Evolutionary conservation across 345 rosid species (phyloP).

Genomic region (Aegle marmelos): DNA sequence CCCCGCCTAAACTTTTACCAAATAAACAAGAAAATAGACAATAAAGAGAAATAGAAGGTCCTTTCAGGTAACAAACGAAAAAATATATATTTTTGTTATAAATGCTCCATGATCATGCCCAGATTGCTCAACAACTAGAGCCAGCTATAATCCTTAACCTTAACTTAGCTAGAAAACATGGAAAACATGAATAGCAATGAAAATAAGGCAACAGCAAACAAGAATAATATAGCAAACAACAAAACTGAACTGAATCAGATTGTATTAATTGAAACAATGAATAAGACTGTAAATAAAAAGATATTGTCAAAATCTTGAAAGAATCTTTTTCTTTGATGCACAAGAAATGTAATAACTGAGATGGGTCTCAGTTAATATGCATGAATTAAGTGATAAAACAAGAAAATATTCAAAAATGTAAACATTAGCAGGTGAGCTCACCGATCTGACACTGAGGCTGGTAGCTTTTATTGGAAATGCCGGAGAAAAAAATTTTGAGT

Average conservation of each 20-base stretch:
- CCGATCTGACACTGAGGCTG: constrained; percentile 38
- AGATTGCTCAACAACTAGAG: constrained; percentile 24
- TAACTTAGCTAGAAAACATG: constrained; percentile 8
- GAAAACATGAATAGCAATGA: constrained; percentile 15
- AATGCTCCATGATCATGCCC: constrained; percentile 28
- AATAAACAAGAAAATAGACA: neutral
- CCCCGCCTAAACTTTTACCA: constrained; percentile 8
- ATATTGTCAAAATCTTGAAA: constrained; percentile 15
- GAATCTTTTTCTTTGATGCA: constrained; percentile 26
- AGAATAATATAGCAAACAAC: constrained; percentile 6
- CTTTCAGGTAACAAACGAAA: constrained; percentile 7
- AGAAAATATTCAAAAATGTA: constrained; percentile 3
- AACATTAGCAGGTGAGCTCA: constrained; percentile 17
- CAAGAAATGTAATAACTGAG: constrained; percentile 20
- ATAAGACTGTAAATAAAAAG: constrained; percentile 23
- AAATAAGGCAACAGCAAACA: constrained; percentile 18
- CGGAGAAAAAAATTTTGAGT: constrained; percentile 24
- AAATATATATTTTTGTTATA: constrained; percentile 25
- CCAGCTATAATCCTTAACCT: constrained; percentile 16
- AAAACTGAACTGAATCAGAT: constrained; percentile 14
- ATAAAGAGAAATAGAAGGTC: neutral
- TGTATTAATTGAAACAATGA: neutral
- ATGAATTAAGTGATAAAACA: constrained; percentile 7
- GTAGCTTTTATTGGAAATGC: constrained; percentile 29
- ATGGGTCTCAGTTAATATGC: constrained; percentile 10